A percentile compares a stretch with the other conserved stretches of the same genome.
Evolutionary conservation across 2,329 filamentous ascomycete genomes (phyloP).

Genomic region (Plectosphaerella sp.): DNA sequence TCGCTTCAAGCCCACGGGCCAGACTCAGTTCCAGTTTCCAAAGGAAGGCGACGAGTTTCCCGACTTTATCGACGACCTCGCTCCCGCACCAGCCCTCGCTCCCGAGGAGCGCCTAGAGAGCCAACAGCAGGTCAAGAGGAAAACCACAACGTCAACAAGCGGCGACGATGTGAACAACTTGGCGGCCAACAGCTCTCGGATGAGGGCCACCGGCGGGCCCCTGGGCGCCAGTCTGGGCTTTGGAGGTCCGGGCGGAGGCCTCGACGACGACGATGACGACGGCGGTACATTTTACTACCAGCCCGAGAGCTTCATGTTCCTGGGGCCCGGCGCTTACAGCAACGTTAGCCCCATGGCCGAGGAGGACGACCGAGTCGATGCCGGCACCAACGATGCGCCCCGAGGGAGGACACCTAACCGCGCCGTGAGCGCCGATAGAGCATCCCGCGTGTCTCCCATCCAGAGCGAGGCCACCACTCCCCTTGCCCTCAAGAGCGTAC

Average conservation of each 20-base stretch:
- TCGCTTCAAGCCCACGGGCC: constrained; percentile 48
- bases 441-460: constrained; percentile 16
- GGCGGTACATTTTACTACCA: constrained; percentile 38
- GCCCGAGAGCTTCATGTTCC: constrained; percentile 48
- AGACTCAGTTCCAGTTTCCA: constrained; percentile 53
- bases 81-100: constrained; percentile 32
- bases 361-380: constrained; percentile 26
- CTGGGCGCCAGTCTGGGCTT: constrained; percentile 13
- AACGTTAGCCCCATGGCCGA: constrained; percentile 39
- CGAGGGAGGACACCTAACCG: background rate
- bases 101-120: constrained; percentile 51
- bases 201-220: constrained; percentile 14
- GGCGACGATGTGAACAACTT: background rate
- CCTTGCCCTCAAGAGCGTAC: constrained; percentile 14
- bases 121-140: constrained; percentile 42
- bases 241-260: constrained; percentile 18
- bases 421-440: background rate
- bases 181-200: constrained; percentile 3
- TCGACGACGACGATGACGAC: constrained; percentile 26
- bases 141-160: constrained; percentile 15
- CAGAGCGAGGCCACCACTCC: constrained; percentile 20
- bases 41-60: constrained; percentile 55
- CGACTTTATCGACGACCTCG: constrained; percentile 36
- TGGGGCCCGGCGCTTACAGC: constrained; percentile 40
- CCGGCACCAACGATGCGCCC: constrained; percentile 1